These are phyloP conservation scores for Phytophthora citrophthora DNA, from an alignment of 352 stramenopile genomes.

Conservation along the genomic window DNA sequence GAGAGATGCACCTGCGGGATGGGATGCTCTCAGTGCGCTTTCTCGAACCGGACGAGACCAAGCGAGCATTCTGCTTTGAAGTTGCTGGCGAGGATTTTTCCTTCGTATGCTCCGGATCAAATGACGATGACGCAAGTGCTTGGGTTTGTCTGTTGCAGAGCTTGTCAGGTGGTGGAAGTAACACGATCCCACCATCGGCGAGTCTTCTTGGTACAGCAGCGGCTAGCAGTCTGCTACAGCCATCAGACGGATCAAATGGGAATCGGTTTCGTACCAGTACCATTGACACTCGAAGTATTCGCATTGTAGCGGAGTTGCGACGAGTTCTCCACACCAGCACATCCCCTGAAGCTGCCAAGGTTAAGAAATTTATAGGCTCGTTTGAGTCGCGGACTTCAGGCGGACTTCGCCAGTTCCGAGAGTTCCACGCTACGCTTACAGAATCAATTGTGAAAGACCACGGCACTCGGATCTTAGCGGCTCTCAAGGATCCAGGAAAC, in stretches of 20 bases:
- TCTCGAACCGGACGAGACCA: constrained; percentile 78
- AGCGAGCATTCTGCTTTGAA: constrained; percentile 87
- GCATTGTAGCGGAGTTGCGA: constrained; percentile 83
- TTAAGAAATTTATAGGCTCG: constrained; percentile 64
- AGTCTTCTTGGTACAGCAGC: constrained; percentile 42
- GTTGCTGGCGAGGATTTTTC: constrained; percentile 73
- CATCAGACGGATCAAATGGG: constrained; percentile 30
- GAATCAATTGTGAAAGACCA: constrained; percentile 74
- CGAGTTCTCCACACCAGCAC: constrained; percentile 82
- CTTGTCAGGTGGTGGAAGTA: constrained; percentile 49
- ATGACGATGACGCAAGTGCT: constrained; percentile 86
- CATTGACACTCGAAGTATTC: constrained; percentile 75
- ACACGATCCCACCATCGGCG: constrained; percentile 43
- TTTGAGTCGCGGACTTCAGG: constrained; percentile 58
- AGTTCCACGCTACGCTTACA: constrained; percentile 67
- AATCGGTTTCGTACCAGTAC: constrained; percentile 40
- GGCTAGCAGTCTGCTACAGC: constrained; percentile 42
- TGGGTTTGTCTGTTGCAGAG: constrained; percentile 88
- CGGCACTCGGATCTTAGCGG: constrained; percentile 60
- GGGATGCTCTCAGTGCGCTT: constrained; percentile 75
- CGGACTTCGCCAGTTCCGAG: constrained; percentile 61
- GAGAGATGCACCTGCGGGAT: constrained; percentile 80
- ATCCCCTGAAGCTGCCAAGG: constrained; percentile 71
- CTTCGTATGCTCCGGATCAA: constrained; percentile 78
- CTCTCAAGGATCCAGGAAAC: constrained; percentile 56